Evolutionary conservation across 257 asterid genomes (phyloP), one percentile per base, ranked within the genome.

Genomic region (Petunia axillaris): DNA sequence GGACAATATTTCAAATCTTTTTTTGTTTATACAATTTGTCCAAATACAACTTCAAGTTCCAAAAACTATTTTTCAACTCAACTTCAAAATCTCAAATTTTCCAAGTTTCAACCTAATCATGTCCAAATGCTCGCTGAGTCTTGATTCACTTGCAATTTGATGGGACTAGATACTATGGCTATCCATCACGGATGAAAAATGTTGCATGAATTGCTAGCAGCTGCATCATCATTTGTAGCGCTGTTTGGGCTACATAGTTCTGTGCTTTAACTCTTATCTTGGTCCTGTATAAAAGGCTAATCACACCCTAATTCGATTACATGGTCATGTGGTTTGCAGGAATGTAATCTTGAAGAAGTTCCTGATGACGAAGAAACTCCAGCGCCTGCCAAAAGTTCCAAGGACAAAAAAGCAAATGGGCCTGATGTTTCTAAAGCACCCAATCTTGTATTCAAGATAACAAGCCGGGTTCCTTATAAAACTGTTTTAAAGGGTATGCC

Each of bases 311-410:
- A 36, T 50, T 10, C 44, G 50, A 11, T 50, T 35, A 60, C 15
- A 35, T 74, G 75, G 55, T 41, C 13, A 13, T 79, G 68, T 35
- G 79, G 74, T 74, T 50, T 70, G 80, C 84, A 95, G 99, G 99
- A 95, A 76, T 95, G 99, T 89, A 91, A 92, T 84, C 91, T 95
- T 83, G 99, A 95, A 86, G 99, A 95, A 81, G 88, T 90, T 78
- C 40, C 92, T 65, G 97, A 93, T 58, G 98, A 92, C 14, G 99
- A 95, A 35, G 99, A 91, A 85, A 82, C 93, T 83, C 93, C 97
- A 77, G 85, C 93, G 70, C 92, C 99, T 60, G 67, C 93, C 80
- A 95, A 93, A 86, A 93, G 97, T 85, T 94, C 97, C 74, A 95
- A 93, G 91, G 97, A 92, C 82, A 95, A 93, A 88, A 95, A 95